Conservation (phyloP, 2,329 filamentous ascomycete genomes). For the Akanthomyces muscarius region DNA sequence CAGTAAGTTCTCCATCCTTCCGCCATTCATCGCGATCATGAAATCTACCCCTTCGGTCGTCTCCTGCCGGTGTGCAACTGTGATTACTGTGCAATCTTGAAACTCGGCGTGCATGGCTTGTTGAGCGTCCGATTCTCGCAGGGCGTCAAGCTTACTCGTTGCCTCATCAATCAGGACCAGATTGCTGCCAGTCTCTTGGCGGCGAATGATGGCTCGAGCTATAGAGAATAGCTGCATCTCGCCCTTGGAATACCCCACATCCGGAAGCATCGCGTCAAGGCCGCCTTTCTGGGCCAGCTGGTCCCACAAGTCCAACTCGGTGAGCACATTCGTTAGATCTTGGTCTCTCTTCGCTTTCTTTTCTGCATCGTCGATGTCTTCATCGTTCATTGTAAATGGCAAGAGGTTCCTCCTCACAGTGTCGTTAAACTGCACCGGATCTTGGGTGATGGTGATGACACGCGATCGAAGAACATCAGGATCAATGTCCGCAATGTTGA, state of each 20-base stretch:
- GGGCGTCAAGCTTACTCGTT: neutral
- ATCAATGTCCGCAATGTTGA: constrained; percentile 36
- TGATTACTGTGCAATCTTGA: too few relatives aligned
- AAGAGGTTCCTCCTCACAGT: constrained; percentile 39
- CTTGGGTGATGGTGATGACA: constrained; percentile 43
- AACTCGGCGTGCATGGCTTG: too few relatives aligned
- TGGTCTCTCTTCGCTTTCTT: neutral
- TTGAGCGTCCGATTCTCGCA: too few relatives aligned
- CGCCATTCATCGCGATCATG: neutral
- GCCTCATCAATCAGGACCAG: neutral
- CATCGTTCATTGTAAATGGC: neutral
- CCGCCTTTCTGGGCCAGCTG: neutral
- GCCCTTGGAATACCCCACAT: neutral
- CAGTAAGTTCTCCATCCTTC: neutral
- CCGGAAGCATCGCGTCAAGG: neutral
- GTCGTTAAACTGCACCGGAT: constrained; percentile 40
- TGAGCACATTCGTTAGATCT: neutral
- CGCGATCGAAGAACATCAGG: constrained; percentile 37
- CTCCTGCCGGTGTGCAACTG: neutral
- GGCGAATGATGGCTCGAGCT: neutral
- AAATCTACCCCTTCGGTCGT: neutral
- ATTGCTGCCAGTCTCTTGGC: neutral
- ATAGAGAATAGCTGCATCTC: neutral
- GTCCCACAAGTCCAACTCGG: neutral
- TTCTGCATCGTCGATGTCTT: neutral